A percentile compares a stretch with the other conserved stretches of the same genome.
Conservation (phyloP, 2,329 filamentous ascomycete genomes). For the Pseudocercospora crystallina region DNA sequence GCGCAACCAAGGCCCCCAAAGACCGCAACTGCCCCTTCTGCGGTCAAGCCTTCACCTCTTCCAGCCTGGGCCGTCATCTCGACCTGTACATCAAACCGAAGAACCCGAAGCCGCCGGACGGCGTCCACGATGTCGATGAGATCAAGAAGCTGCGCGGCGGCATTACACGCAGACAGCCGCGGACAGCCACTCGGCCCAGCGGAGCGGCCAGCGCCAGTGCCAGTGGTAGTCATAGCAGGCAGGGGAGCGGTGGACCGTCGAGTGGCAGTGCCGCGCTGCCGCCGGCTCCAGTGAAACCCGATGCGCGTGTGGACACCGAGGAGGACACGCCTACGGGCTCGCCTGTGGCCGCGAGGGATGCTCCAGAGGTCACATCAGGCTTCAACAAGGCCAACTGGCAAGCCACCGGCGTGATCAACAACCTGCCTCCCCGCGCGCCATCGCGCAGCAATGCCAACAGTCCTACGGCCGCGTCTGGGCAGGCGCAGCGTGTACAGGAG, state of each 20-base stretch:
- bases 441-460: conserved; percentile 25
- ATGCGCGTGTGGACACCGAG: background rate
- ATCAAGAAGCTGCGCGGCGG: conserved; percentile 79
- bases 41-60: conserved; percentile 85
- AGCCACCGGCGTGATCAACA: conserved; percentile 74
- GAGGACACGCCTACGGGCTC: conserved; percentile 24
- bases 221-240: conserved; percentile 5
- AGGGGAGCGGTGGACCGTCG: background rate
- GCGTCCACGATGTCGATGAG: conserved; percentile 84
- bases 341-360: conserved; percentile 19
- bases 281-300: background rate
- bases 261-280: too few species aligned
- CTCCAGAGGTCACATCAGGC: conserved; percentile 24
- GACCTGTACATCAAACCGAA: conserved; percentile 93
- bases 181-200: conserved; percentile 40
- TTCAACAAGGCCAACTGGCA: conserved; percentile 71
- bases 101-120: conserved; percentile 84
- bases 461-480: conserved; percentile 17
- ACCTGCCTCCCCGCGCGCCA: conserved; percentile 52
- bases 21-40: conserved; percentile 90
- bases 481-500: conserved; percentile 30
- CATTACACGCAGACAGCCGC: conserved; percentile 82
- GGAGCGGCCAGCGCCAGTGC: conserved; percentile 14
- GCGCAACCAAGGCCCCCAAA: conserved; percentile 51
- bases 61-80: conserved; percentile 86